Percentiles rank a stretch among this genome's conserved stretches.
Evolutionary conservation across 257 asterid genomes (phyloP).

Genomic region (Nicotiana paniculata): DNA sequence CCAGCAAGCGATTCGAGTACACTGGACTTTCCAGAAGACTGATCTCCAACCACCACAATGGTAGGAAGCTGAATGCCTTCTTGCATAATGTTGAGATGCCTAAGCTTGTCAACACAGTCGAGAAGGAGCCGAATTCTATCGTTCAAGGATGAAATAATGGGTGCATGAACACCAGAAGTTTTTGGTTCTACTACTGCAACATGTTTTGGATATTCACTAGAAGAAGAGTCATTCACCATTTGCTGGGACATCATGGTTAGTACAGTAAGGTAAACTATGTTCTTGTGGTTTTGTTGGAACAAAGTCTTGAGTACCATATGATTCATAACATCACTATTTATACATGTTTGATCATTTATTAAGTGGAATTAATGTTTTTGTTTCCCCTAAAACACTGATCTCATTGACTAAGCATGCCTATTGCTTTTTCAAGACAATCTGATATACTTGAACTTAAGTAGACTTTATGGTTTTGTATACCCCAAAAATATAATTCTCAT

Average conservation of each 20-base stretch:
- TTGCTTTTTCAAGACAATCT: neutral
- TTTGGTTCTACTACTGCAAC: neutral
- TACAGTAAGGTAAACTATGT: too few relatives aligned
- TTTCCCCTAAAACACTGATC: too few relatives aligned
- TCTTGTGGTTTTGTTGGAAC: too few relatives aligned
- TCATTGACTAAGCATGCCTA: neutral
- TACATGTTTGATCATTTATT: too few relatives aligned
- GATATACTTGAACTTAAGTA: neutral
- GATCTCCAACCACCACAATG: neutral
- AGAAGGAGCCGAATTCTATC: constrained; percentile 30
- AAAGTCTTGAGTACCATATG: too few relatives aligned
- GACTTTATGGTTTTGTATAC: too few relatives aligned
- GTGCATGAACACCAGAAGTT: constrained; percentile 10
- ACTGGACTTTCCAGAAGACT: neutral
- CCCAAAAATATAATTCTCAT: too few relatives aligned
- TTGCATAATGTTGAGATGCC: neutral
- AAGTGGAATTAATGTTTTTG: too few relatives aligned
- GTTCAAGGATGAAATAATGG: constrained; percentile 26
- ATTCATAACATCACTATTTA: too few relatives aligned
- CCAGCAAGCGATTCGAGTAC: neutral
- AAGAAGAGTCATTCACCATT: neutral
- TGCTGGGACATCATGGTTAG: too few relatives aligned
- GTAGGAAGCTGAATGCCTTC: neutral
- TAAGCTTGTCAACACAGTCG: constrained; percentile 22
- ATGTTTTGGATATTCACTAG: neutral